Evolutionary conservation across 129 eudicot species (phyloP), one percentile per base, ranked within the genome.

Genomic region (Flaveria bidentis): DNA sequence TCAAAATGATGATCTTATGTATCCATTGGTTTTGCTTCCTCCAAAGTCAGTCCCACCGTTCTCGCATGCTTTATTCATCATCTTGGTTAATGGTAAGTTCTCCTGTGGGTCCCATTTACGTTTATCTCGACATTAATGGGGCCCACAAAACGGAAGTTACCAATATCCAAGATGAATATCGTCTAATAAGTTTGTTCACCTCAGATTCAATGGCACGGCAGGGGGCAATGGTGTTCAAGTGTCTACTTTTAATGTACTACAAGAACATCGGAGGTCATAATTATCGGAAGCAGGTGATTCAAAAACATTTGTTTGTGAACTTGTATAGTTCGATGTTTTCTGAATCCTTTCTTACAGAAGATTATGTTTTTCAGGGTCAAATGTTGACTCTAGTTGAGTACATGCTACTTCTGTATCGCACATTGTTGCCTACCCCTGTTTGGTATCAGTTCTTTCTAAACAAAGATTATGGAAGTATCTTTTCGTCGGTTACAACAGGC

Each of bases 391-490:
- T 88, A 56, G 86, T 91, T 22, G 97, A 91, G 77, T 91, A 91
- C 81, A 76, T 55, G 22, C 68, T 91, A 58, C 89, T 91, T 66
- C 79, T 91, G 41, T 91, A 91, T 72, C 97, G 91, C 67, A 87
- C 91, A 6, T 58, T 91, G 67, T 75, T 88, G 72, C 93, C 97
- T 49, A 72, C 97, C 64, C 91, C 97, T 28, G 97, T 91, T 44
- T 91, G 97, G 93, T 91, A 88, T 70, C 84, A 88, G 30, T 91
- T 88, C 84, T 91, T 91, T 67, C 73, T 91, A 67, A 88, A 91
- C 89, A 91, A 88, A 77, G 93, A 88, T 36, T 82, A 91, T 83
- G 97, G 97, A 77, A 88, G 86, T 57, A 79, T 91, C 67, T 91
- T 91, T 82, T 91, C 97, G 46, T 84, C 91, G 2, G 76, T 91